phyloP scores from a whole-genome alignment of 257 asterid species.

The Oldenlandia corymbosa region DNA sequence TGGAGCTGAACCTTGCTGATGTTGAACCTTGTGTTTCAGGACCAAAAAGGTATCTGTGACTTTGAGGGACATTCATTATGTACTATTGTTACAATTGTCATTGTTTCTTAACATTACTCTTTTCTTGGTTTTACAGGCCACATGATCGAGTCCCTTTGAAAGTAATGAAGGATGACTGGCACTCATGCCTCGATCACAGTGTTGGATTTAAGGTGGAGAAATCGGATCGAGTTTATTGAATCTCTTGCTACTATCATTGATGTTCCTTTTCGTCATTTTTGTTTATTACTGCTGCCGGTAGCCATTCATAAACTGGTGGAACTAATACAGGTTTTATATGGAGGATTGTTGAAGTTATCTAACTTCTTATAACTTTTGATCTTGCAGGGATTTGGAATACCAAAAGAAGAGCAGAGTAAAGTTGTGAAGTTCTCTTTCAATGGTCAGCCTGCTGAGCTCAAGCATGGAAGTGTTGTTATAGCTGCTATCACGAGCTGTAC shows the following conservation, averaged over 20 bases:
- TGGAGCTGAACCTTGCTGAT: constrained; percentile 60
- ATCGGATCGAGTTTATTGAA: not conserved
- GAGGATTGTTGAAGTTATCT: not conserved
- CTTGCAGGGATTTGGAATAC: constrained; percentile 78
- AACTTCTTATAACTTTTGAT: constrained; percentile 4
- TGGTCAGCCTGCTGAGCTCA: constrained; percentile 77
- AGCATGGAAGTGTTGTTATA: constrained; percentile 89
- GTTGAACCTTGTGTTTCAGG: constrained; percentile 90
- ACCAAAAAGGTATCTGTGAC: constrained; percentile 62
- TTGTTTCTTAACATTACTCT: not conserved
- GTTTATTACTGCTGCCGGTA: not conserved
- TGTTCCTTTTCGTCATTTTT: not conserved
- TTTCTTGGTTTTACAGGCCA: constrained; percentile 48
- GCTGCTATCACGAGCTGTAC: constrained; percentile 97
- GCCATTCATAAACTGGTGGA: not conserved
- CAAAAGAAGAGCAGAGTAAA: constrained; percentile 70
- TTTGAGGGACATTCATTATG: not conserved
- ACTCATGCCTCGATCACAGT: constrained; percentile 68
- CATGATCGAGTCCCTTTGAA: constrained; percentile 77
- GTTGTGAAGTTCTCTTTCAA: constrained; percentile 63
- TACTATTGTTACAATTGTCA: not conserved
- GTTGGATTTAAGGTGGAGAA: constrained; percentile 76
- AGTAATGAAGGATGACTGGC: constrained; percentile 92
- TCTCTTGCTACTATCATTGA: not conserved
- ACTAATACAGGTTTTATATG: not conserved